These are phyloP conservation scores for Trypanosoma melophagium DNA, from an alignment of 208 protist species.

Conservation along the genomic window DNA sequence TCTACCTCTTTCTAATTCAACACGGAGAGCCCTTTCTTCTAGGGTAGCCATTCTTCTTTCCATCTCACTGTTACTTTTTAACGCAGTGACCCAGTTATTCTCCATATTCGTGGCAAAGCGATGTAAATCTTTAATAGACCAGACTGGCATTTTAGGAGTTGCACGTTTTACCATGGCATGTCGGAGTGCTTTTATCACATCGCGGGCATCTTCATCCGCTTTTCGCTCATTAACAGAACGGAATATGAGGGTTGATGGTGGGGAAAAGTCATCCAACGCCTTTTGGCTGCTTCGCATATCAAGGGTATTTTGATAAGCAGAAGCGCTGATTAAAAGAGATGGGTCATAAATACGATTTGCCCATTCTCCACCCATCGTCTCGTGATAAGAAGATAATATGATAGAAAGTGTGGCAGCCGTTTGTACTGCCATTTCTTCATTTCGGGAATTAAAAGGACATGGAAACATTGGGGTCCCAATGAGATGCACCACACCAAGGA, in stretches of 20 bases:
- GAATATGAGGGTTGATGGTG: slow-evolving; percentile 65
- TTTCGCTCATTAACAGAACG: slow-evolving; percentile 58
- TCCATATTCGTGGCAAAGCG: slow-evolving; percentile 73
- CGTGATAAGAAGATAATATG: slow-evolving; percentile 80
- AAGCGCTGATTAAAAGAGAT: slow-evolving; percentile 46
- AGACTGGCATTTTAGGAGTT: slow-evolving; percentile 40
- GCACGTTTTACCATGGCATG: slow-evolving; percentile 46
- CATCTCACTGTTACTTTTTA: slow-evolving; percentile 62
- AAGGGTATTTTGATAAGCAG: slow-evolving; percentile 60
- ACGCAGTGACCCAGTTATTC: slow-evolving; percentile 68
- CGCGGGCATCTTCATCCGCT: slow-evolving; percentile 60
- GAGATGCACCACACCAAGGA: slow-evolving; percentile 78
- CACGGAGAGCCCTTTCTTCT: slow-evolving; percentile 47
- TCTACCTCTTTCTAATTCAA: slow-evolving; percentile 28
- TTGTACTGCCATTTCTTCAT: slow-evolving; percentile 77
- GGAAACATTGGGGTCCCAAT: slow-evolving; percentile 74
- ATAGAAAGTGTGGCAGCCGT: slow-evolving; percentile 70
- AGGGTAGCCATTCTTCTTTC: slow-evolving; percentile 53
- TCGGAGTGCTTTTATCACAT: slow-evolving; percentile 56
- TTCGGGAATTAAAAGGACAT: slow-evolving; percentile 75
- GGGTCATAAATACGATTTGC: slow-evolving; percentile 84
- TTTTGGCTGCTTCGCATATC: slow-evolving; percentile 82
- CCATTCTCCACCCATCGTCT: slow-evolving; percentile 85
- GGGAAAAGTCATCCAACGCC: slow-evolving; percentile 74
- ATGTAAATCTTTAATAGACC: slow-evolving; percentile 63